A percentile compares a stretch with the other conserved stretches of the same genome.
These are phyloP conservation scores for Cytospora piceicola DNA, from an alignment of 2,329 filamentous ascomycete genomes.

Conservation along the genomic window DNA sequence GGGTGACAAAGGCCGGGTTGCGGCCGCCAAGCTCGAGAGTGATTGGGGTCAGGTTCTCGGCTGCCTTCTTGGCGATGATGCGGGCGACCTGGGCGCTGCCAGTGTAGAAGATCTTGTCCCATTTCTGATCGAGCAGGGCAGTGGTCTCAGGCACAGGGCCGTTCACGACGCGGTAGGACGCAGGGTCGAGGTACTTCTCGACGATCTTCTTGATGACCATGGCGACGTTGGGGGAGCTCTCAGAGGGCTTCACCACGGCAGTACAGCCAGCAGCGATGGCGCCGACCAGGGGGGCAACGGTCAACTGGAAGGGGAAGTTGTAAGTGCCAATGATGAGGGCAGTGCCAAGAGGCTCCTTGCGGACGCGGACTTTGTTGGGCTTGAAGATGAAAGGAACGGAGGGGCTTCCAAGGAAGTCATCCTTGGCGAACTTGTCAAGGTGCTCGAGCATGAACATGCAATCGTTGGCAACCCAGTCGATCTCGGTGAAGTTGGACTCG, in stretches of 20 bases:
- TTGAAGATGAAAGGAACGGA: constrained; percentile 72
- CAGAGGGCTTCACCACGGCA: constrained; percentile 87
- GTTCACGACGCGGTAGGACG: constrained; percentile 78
- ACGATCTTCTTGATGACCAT: constrained; percentile 81
- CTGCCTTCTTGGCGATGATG: constrained; percentile 88
- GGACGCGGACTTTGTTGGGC: constrained; percentile 72
- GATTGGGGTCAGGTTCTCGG: constrained; percentile 84
- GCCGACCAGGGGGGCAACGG: constrained; percentile 77
- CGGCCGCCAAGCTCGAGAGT: constrained; percentile 87
- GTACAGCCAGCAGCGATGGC: constrained; percentile 94
- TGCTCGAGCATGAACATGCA: constrained; percentile 78
- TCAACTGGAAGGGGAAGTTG: constrained; percentile 90
- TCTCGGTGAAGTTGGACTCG: constrained; percentile 76
- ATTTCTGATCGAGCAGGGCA: constrained; percentile 82
- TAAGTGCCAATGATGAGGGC: constrained; percentile 88
- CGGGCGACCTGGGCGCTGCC: constrained; percentile 78
- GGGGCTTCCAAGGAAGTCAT: constrained; percentile 66
- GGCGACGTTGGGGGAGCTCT: constrained; percentile 75
- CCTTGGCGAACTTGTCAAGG: constrained; percentile 79
- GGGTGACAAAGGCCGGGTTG: constrained; percentile 91
- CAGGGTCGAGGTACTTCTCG: constrained; percentile 73
- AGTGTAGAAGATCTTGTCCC: constrained; percentile 98
- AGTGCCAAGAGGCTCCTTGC: constrained; percentile 85
- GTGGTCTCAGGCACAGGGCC: constrained; percentile 81
- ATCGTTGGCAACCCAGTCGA: constrained; percentile 79